Evolutionary conservation across 306 rosid species (phyloP).

Genomic region (Vachellia pachyceras): DNA sequence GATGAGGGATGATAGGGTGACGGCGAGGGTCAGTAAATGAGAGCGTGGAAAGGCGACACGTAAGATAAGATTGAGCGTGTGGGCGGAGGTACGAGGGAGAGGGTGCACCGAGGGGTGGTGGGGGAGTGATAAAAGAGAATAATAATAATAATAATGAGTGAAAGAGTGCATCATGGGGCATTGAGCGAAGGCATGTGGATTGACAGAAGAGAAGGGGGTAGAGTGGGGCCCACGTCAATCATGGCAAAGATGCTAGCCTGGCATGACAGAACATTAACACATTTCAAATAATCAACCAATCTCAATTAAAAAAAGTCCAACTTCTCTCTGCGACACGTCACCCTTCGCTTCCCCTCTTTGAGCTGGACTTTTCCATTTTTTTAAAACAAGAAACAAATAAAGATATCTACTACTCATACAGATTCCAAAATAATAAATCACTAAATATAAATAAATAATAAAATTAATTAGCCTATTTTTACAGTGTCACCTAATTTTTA

Average conservation of each 20-base stretch:
- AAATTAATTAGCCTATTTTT: too few relatives aligned
- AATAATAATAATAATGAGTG: slow-evolving; percentile 54
- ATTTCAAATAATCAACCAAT: slow-evolving; percentile 28
- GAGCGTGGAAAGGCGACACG: not conserved
- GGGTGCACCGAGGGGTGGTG: slow-evolving; percentile 40
- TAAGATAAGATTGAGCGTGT: not conserved
- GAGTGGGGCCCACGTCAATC: slow-evolving; percentile 68
- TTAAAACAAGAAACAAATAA: not conserved
- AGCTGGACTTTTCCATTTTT: not conserved
- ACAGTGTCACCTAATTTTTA: too few relatives aligned
- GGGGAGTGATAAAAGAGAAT: slow-evolving; percentile 39
- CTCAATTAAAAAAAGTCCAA: not conserved
- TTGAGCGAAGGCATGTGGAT: slow-evolving; percentile 65
- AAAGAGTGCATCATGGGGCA: slow-evolving; percentile 62
- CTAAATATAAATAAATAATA: too few relatives aligned
- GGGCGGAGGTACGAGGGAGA: slow-evolving; percentile 26
- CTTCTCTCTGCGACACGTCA: slow-evolving; percentile 20
- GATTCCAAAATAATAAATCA: too few relatives aligned
- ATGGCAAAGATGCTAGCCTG: slow-evolving; percentile 71
- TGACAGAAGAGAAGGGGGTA: slow-evolving; percentile 57
- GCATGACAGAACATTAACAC: slow-evolving; percentile 65
- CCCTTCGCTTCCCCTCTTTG: not conserved
- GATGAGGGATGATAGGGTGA: not conserved
- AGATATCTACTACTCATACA: not conserved
- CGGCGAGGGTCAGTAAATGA: too few relatives aligned